Evolutionary conservation across 2,329 filamentous ascomycete genomes (phyloP).

Genomic region (Fonsecaea erecta): DNA sequence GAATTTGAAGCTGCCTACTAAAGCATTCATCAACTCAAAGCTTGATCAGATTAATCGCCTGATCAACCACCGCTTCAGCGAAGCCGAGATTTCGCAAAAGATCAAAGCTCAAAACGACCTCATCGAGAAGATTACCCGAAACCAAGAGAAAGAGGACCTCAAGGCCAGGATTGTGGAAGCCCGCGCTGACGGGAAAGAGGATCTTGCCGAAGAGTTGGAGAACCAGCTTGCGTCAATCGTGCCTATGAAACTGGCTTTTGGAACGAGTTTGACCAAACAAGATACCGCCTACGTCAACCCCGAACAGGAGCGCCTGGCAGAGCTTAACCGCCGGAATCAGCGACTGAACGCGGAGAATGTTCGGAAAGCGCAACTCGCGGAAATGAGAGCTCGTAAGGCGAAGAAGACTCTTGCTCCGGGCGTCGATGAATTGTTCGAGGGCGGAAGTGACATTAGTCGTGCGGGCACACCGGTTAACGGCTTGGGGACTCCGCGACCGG

Average conservation of each 20-base stretch:
- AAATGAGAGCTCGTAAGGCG: slow-evolving; percentile 65
- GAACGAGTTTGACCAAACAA: slow-evolving; percentile 66
- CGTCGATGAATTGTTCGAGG: slow-evolving; percentile 54
- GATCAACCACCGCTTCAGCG: slow-evolving; percentile 79
- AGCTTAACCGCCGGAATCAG: slow-evolving; percentile 83
- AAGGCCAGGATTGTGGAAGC: slow-evolving; percentile 70
- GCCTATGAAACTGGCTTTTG: slow-evolving; percentile 72
- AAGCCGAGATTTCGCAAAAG: slow-evolving; percentile 79
- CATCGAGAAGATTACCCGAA: slow-evolving; percentile 65
- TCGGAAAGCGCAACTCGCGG: slow-evolving; percentile 85
- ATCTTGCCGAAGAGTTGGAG: slow-evolving; percentile 56
- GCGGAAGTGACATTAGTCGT: slow-evolving; percentile 51
- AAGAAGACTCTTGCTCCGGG: slow-evolving; percentile 45
- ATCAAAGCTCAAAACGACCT: slow-evolving; percentile 72
- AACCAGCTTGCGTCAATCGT: slow-evolving; percentile 53
- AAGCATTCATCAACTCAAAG: slow-evolving; percentile 69
- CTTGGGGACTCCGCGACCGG: slow-evolving; percentile 55
- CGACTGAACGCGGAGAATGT: slow-evolving; percentile 84
- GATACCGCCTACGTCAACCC: slow-evolving; percentile 51
- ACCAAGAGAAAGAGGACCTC: slow-evolving; percentile 70
- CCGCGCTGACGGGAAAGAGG: slow-evolving; percentile 65
- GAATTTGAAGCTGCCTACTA: slow-evolving; percentile 74
- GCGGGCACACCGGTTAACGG: slow-evolving; percentile 58
- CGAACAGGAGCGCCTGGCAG: slow-evolving; percentile 81
- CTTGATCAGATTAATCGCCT: slow-evolving; percentile 79